These are phyloP conservation scores for Myxozyma mucilagina DNA, from an alignment of 805 yeast species.

Conservation along the genomic window DNA sequence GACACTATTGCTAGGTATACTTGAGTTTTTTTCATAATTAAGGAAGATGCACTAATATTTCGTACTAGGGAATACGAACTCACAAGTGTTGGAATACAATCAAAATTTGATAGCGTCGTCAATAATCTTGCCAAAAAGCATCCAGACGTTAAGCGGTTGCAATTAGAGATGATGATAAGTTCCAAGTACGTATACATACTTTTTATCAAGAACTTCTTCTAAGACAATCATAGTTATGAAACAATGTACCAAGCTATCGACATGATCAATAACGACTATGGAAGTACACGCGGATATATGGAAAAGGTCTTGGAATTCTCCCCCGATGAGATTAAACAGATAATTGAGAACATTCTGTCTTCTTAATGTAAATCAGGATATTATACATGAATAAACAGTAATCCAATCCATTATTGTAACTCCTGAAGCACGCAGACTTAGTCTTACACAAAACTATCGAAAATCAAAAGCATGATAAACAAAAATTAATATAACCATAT, in stretches of 20 bases:
- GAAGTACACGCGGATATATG: conserved; percentile 19
- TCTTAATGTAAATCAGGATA: not conserved
- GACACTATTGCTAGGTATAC: conserved; percentile 52
- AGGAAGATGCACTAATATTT: not conserved
- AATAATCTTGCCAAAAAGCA: conserved; percentile 4
- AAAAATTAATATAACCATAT: not conserved
- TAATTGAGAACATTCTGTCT: not conserved
- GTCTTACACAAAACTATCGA: not conserved
- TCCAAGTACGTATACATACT: not conserved
- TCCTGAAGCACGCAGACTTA: not conserved
- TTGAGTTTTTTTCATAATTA: too few species aligned
- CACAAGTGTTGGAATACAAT: conserved; percentile 61
- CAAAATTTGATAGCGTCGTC: not conserved
- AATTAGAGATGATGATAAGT: not conserved
- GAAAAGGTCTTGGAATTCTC: not conserved
- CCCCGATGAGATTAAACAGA: not conserved
- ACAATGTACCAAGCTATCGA: conserved; percentile 4
- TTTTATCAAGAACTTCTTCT: too few species aligned
- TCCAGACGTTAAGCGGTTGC: not conserved
- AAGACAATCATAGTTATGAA: not conserved
- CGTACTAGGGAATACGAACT: conserved; percentile 64
- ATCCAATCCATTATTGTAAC: conserved; percentile 1
- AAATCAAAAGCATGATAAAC: not conserved
- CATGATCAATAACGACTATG: conserved; percentile 32
- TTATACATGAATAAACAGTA: not conserved